phyloP scores from a whole-genome alignment of 495 filamentous ascomycete species.

The Cairneyella variabilis region DNA sequence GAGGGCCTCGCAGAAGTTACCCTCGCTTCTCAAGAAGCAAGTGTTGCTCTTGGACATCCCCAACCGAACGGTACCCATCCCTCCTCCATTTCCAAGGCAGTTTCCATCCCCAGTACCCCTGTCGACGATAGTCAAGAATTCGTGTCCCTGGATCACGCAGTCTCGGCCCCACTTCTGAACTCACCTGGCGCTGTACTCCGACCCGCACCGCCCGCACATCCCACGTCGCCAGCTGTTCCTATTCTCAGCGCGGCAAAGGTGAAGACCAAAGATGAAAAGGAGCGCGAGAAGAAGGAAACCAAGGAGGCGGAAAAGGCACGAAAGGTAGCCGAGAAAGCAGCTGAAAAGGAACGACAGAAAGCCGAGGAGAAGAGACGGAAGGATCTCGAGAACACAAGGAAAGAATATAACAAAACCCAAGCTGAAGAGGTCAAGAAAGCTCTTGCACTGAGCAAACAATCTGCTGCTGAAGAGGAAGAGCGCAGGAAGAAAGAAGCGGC shows the following conservation, averaged over 20 bases:
- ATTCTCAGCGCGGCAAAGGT: slow-evolving; percentile 33
- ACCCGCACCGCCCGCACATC: slow-evolving; percentile 8
- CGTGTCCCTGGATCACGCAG: slow-evolving; percentile 52
- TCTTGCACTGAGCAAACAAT: slow-evolving; percentile 51
- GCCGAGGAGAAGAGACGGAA: slow-evolving; percentile 60
- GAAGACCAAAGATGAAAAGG: slow-evolving; percentile 51
- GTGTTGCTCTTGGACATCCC: slow-evolving; percentile 40
- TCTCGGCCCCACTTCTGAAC: slow-evolving; percentile 50
- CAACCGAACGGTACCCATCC: slow-evolving; percentile 35
- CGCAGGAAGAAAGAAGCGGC: slow-evolving; percentile 28
- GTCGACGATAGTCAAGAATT: slow-evolving; percentile 50
- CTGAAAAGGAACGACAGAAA: slow-evolving; percentile 63
- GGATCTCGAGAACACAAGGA: slow-evolving; percentile 51
- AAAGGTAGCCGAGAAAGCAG: slow-evolving; percentile 44
- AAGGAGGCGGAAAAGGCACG: slow-evolving; percentile 61
- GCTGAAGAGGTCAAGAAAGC: slow-evolving; percentile 56
- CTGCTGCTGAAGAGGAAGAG: slow-evolving; percentile 43
- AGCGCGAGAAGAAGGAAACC: slow-evolving; percentile 46
- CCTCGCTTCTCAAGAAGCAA: slow-evolving; percentile 50
- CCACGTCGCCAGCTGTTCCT: slow-evolving; percentile 3
- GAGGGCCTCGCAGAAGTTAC: slow-evolving; percentile 68
- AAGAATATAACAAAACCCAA: slow-evolving; percentile 49
- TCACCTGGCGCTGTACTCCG: slow-evolving; percentile 20
- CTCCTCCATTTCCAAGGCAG: slow-evolving; percentile 32
- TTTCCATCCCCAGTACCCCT: slow-evolving; percentile 23